Base-by-base conservation (phyloP, 2,329 filamentous ascomycete genomes). In the Paecilomyces fulvus region DNA sequence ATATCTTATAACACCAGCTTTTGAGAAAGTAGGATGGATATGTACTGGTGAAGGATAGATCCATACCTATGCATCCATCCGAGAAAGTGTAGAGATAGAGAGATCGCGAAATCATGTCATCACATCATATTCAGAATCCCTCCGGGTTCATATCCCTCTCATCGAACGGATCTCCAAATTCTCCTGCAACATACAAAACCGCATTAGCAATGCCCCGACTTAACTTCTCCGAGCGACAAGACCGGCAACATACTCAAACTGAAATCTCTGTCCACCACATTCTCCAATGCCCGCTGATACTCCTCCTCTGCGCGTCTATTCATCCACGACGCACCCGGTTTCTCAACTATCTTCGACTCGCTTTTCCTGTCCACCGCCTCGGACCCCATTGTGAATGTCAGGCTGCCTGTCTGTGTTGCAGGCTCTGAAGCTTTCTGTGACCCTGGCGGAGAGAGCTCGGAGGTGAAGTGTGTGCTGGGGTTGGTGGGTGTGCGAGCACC, bases 301-400 rank as follows among this genome's bases (percentile, higher is more conserved):
- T 85, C 83, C 58, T 84, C 82, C 59, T 77, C 67, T 4, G 80
- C 79, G 63, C 82, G 83, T 67, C 80, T 81, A 59, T 75, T 82
- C 61, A 75, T 75, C 80, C 81, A 85, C 8, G 71, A 71, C 50
- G 76, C 77, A 2, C 80, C 78, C 7, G 79, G 79, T 53, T 73
- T 72, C 56, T 63, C 63, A 61, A 59, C 59, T 53, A 8, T 56
- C 56, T 49, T 56, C 17, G 20, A 30, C 7, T 46, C 33, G 28
- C 31, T 25, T 30, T 49, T 50, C 28, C 55, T 12, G 37, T 53
- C 56, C 50, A 43, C 14, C 5, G 8, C 37, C 37, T 43, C 37
- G 14, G 37, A 43, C n/a, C 2, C 37, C n/a, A n/a, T 53, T 14
- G 46, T 55, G 33, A 54, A 11, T 20, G 51, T 21, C 21, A 48